Percentiles rank a stretch among this genome's conserved stretches.
phyloP scores from a whole-genome alignment of 129 eudicot species.

The Saposhnikovia divaricata region DNA sequence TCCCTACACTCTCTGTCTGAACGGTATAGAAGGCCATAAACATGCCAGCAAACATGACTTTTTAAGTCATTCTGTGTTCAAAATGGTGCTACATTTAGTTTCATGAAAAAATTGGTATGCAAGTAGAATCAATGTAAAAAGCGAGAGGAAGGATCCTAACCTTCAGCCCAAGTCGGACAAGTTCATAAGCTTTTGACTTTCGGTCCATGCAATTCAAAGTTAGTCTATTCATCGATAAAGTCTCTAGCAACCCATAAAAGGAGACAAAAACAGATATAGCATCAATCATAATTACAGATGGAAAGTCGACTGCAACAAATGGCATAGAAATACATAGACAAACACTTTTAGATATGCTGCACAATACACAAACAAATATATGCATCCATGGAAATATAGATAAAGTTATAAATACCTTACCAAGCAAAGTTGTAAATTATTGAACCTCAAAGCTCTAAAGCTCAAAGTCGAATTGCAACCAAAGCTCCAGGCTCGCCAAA shows the following conservation, averaged over 20 bases:
- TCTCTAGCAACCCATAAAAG: slow-evolving; percentile 42
- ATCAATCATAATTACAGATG: not conserved
- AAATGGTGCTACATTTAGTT: slow-evolving; percentile 1
- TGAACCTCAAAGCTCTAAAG: no score
- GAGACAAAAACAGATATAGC: not conserved
- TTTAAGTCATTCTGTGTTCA: slow-evolving; percentile 88
- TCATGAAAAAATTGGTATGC: not conserved
- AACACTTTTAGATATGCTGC: no score
- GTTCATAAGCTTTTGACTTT: slow-evolving; percentile 94
- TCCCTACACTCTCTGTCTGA: slow-evolving; percentile 97
- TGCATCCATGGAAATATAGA: no score
- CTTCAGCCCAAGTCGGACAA: slow-evolving; percentile 94
- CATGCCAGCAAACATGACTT: slow-evolving; percentile 99
- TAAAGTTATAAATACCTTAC: no score
- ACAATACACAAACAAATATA: no score
- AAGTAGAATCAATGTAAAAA: not conserved
- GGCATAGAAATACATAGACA: no score
- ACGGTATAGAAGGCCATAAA: slow-evolving; percentile 94
- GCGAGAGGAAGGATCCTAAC: slow-evolving; percentile 25
- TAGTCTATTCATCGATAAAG: slow-evolving; percentile 92
- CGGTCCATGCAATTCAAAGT: slow-evolving; percentile 99
- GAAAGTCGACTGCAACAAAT: not conserved
- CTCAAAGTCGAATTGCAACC: no score
- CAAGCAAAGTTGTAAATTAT: no score
- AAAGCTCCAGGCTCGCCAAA: no score